These are phyloP conservation scores for Pestalotiopsis sp. DNA, from an alignment of 2,329 filamentous ascomycete genomes.

Conservation along the genomic window DNA sequence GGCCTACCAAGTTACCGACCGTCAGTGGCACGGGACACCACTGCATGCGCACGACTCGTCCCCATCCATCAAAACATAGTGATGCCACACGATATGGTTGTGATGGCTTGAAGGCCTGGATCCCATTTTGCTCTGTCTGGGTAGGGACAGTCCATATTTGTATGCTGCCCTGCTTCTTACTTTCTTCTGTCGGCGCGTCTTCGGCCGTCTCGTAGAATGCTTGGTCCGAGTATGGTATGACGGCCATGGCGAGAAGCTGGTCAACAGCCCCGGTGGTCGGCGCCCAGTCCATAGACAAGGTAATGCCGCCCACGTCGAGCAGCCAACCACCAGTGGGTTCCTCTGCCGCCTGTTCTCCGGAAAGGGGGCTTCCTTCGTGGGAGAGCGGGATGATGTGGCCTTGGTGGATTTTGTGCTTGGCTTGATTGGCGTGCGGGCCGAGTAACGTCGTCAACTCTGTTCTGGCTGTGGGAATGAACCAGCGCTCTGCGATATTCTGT, in stretches of 20 bases:
- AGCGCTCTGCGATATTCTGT: slow-evolving; percentile 24
- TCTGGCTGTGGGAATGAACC: slow-evolving; percentile 26
- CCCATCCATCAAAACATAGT: slow-evolving; percentile 50
- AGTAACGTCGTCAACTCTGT: slow-evolving; percentile 27
- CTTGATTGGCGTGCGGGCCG: slow-evolving; percentile 29
- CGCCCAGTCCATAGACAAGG: slow-evolving; percentile 57
- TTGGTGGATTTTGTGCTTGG: slow-evolving; percentile 26
- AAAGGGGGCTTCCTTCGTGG: slow-evolving; percentile 24
- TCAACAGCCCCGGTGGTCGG: slow-evolving; percentile 37
- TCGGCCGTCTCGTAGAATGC: slow-evolving; percentile 43
- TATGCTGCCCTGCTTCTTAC: slow-evolving; percentile 47
- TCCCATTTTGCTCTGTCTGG: slow-evolving; percentile 31
- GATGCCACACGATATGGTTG: slow-evolving; percentile 44
- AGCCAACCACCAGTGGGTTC: slow-evolving; percentile 48
- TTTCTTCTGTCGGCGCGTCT: slow-evolving; percentile 38
- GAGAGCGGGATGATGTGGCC: slow-evolving; percentile 28
- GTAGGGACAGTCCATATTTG: slow-evolving; percentile 55
- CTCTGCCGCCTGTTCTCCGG: slow-evolving; percentile 16
- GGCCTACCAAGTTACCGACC: slow-evolving; percentile 32
- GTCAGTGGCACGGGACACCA: slow-evolving; percentile 54
- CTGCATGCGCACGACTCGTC: slow-evolving; percentile 51
- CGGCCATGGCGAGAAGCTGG: slow-evolving; percentile 55
- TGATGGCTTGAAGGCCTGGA: slow-evolving; percentile 35
- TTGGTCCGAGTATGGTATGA: slow-evolving; percentile 55
- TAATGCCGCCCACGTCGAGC: slow-evolving; percentile 56